Evolutionary conservation across 805 yeast species (phyloP).

Genomic region (Teunomyces tritomae): DNA sequence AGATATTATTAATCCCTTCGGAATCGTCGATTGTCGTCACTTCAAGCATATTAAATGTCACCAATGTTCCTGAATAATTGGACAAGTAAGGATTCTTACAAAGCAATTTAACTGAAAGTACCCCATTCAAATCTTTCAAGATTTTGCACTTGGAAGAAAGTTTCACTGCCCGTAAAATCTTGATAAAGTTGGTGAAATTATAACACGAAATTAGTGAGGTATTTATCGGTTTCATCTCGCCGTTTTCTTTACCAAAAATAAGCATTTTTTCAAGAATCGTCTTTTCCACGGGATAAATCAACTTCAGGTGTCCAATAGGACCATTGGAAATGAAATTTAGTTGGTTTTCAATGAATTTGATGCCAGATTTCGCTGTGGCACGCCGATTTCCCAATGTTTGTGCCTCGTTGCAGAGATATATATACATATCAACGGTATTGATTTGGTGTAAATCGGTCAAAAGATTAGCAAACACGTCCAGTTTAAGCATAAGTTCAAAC

Average conservation of each 20-base stretch:
- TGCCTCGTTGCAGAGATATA: constrained; percentile 25
- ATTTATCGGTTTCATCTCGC: constrained; percentile 20
- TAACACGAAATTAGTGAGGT: constrained; percentile 27
- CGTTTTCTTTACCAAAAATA: constrained; percentile 31
- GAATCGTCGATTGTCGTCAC: constrained; percentile 15
- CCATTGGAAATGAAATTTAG: constrained; percentile 64
- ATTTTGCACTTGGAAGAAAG: constrained; percentile 40
- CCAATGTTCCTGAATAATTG: constrained; percentile 35
- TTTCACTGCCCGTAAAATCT: constrained; percentile 34
- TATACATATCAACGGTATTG: constrained; percentile 33
- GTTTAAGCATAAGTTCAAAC: constrained; percentile 36
- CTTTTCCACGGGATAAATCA: constrained; percentile 62
- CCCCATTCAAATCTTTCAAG: constrained; percentile 34
- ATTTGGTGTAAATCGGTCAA: constrained; percentile 36
- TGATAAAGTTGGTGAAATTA: constrained; percentile 32
- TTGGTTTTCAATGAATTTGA: constrained; percentile 25
- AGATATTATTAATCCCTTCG: constrained; percentile 19
- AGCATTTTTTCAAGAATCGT: constrained; percentile 58
- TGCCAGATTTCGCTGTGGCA: constrained; percentile 1
- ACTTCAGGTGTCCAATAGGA: constrained; percentile 68
- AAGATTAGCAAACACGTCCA: constrained; percentile 36
- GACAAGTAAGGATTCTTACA: constrained; percentile 29
- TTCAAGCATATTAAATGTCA: constrained; percentile 41
- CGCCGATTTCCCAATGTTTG: constrained; percentile 7
- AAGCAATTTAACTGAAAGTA: constrained; percentile 36